Percentiles rank a stretch among this genome's conserved stretches.
phyloP scores from a whole-genome alignment of 176 grass and related monocot genomes.

The Carex kokanica region DNA sequence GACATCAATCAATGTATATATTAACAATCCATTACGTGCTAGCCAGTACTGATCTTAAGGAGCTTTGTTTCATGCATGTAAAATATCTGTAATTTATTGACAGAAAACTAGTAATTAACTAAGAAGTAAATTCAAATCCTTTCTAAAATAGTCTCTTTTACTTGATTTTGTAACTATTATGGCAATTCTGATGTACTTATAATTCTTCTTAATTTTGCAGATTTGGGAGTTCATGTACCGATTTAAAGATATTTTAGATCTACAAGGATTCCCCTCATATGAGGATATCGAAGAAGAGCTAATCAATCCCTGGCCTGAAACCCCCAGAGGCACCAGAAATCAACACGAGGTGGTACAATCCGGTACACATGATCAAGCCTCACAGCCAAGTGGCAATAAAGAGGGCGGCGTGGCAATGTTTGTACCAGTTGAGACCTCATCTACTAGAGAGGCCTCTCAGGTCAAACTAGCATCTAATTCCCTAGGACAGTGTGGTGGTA shows the following conservation, averaged over 20 bases:
- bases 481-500: slow-evolving; percentile 71
- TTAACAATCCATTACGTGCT: slow-evolving; percentile 6
- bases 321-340: slow-evolving; percentile 25
- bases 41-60: not conserved
- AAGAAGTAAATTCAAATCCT: not conserved
- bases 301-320: slow-evolving; percentile 79
- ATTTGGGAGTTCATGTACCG: slow-evolving; percentile 78
- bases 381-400: slow-evolving; percentile 49
- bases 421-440: slow-evolving; percentile 72
- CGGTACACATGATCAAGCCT: slow-evolving; percentile 45
- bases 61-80: not conserved
- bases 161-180: not conserved
- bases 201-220: slow-evolving; percentile 43
- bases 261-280: slow-evolving; percentile 77
- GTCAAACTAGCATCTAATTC: slow-evolving; percentile 59
- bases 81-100: not conserved
- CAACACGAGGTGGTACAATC: slow-evolving; percentile 38
- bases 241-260: slow-evolving; percentile 68
- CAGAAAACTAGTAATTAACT: not conserved
- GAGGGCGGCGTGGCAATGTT: slow-evolving; percentile 43
- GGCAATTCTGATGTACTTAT: not conserved
- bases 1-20: not conserved
- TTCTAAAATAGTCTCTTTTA: not conserved
- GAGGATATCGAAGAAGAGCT: slow-evolving; percentile 96
- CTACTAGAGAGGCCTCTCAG: slow-evolving; percentile 52